Evolutionary conservation across 2,329 filamentous ascomycete genomes (phyloP).

Genomic region (Tolypocladium paradoxum): DNA sequence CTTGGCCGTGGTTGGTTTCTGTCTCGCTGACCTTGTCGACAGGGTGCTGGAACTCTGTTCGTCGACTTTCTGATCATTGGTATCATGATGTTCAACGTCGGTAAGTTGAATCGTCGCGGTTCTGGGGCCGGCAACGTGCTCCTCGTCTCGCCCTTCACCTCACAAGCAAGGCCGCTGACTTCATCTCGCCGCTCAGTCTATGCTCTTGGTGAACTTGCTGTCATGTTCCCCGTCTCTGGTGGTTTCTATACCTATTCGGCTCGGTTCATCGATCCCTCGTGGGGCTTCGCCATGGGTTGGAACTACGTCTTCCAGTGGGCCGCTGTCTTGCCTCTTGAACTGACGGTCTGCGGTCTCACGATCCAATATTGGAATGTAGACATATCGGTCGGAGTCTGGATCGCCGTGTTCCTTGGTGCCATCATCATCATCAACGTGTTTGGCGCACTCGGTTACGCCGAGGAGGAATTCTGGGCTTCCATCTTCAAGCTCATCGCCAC

Average conservation of each 20-base stretch:
- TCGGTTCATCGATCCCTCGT: constrained; percentile 49
- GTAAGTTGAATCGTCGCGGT: constrained; percentile 6
- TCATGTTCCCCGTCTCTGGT: constrained; percentile 48
- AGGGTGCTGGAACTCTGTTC: constrained; percentile 24
- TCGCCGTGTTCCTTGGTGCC: constrained; percentile 36
- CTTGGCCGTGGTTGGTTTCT: background rate
- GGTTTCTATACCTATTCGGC: constrained; percentile 49
- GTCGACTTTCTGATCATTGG: constrained; percentile 38
- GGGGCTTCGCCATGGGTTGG: constrained; percentile 43
- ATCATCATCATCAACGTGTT: constrained; percentile 40
- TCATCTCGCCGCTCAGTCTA: constrained; percentile 30
- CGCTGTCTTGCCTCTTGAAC: constrained; percentile 34
- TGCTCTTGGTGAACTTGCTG: constrained; percentile 46
- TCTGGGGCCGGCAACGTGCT: no score
- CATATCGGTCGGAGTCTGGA: constrained; percentile 35
- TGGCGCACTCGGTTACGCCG: constrained; percentile 36
- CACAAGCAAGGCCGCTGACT: background rate
- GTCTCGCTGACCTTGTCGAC: background rate
- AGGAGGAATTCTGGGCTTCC: constrained; percentile 43
- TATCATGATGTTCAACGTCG: constrained; percentile 42
- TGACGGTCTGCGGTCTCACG: constrained; percentile 38
- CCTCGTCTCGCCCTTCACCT: background rate
- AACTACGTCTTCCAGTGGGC: constrained; percentile 39
- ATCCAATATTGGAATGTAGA: constrained; percentile 38
- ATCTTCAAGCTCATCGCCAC: constrained; percentile 43